Conservation (phyloP, 2,329 filamentous ascomycete species). For the Alternaria viburni region DNA sequence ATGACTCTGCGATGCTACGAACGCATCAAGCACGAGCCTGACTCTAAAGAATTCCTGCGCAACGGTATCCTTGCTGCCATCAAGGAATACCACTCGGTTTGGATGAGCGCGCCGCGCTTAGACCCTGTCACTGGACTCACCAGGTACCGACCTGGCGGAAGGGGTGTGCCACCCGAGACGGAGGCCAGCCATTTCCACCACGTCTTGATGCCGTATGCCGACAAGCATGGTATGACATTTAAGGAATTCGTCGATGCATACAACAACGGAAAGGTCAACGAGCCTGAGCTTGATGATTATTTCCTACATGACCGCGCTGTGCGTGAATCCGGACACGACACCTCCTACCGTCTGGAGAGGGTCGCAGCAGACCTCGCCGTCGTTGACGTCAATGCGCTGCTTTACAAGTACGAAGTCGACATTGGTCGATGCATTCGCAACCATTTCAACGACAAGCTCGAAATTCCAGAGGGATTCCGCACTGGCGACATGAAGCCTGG, state of each 20-base stretch:
- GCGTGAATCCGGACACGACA: constrained; percentile 95
- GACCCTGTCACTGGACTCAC: constrained; percentile 81
- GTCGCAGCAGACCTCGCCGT: constrained; percentile 83
- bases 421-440: constrained; percentile 86
- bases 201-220: constrained; percentile 77
- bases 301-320: constrained; percentile 96
- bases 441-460: constrained; percentile 80
- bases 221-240: constrained; percentile 84
- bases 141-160: constrained; percentile 81
- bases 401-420: constrained; percentile 97
- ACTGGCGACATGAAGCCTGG: constrained; percentile 68
- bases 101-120: constrained; percentile 74
- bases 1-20: constrained; percentile 96
- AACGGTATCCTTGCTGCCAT: constrained; percentile 86
- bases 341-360: constrained; percentile 88
- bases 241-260: constrained; percentile 87
- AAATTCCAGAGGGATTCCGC: constrained; percentile 84
- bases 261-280: constrained; percentile 73
- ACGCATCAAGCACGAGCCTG: constrained; percentile 85
- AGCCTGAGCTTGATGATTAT: constrained; percentile 92
- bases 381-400: constrained; percentile 89
- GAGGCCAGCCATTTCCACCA: constrained; percentile 87
- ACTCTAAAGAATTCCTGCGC: constrained; percentile 79
- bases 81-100: constrained; percentile 93
- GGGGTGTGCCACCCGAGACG: constrained; percentile 89